Evolutionary conservation across 148 eudicot species (phyloP).

Genomic region (Polygonum aviculare): DNA sequence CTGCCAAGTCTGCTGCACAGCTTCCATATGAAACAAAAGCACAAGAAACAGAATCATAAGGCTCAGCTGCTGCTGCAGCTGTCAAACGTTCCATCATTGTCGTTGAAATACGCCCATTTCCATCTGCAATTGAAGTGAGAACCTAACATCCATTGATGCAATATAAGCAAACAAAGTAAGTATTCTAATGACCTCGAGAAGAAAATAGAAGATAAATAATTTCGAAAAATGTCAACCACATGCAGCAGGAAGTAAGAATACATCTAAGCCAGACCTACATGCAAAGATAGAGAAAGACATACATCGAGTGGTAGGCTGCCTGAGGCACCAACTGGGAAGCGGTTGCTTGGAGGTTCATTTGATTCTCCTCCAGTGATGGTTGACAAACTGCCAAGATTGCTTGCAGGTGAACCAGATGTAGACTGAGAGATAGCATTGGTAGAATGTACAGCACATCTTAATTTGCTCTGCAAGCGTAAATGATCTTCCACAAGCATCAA

Average conservation of each 20-base stretch:
- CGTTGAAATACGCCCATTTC: constrained; percentile 71
- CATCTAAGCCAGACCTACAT: neutral
- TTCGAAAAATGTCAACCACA: neutral
- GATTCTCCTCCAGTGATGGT: constrained; percentile 33
- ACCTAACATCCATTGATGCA: constrained; percentile 37
- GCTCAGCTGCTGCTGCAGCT: constrained; percentile 97
- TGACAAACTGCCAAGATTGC: constrained; percentile 27
- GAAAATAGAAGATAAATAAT: neutral
- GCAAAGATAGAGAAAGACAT: constrained; percentile 19
- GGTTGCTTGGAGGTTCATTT: constrained; percentile 30
- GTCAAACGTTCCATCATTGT: constrained; percentile 81
- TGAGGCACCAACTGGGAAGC: constrained; percentile 44
- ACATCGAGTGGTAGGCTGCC: constrained; percentile 79
- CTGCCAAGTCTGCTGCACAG: constrained; percentile 69
- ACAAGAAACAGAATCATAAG: constrained; percentile 90
- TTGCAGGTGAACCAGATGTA: constrained; percentile 30
- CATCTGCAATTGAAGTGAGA: constrained; percentile 87
- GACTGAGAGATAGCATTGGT: constrained; percentile 41
- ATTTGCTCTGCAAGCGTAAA: constrained; percentile 84
- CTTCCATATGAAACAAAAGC: constrained; percentile 98
- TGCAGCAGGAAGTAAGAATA: neutral
- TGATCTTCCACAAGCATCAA: constrained; percentile 99
- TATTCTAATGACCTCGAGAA: neutral
- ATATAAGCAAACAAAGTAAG: constrained; percentile 10
- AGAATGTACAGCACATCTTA: constrained; percentile 33